phyloP scores from a whole-genome alignment of 768 basidiomycete species.

The Strobilomyces echinocephalus region DNA sequence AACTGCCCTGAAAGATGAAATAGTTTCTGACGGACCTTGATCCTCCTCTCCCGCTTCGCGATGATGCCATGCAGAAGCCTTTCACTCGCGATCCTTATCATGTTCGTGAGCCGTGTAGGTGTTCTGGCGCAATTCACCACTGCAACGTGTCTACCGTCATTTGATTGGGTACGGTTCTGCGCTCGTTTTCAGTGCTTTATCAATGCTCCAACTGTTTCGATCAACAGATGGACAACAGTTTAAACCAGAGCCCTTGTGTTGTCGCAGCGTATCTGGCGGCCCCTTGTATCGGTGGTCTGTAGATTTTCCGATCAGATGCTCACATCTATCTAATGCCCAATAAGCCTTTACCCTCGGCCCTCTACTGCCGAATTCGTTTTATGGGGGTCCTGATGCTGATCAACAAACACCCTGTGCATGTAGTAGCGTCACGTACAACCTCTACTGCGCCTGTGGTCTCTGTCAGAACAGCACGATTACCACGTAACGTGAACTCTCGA shows the following conservation, averaged over 20 bases:
- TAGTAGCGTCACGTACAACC: slow-evolving; percentile 50
- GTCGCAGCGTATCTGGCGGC: too few species aligned
- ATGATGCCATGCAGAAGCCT: slow-evolving; percentile 6
- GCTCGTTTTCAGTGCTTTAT: too few species aligned
- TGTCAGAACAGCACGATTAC: slow-evolving; percentile 46
- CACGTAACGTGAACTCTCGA: slow-evolving; percentile 21
- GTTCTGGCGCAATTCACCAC: slow-evolving; percentile 21
- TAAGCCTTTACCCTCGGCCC: slow-evolving; percentile 36
- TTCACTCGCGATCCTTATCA: slow-evolving; percentile 17
- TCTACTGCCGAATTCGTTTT: slow-evolving; percentile 31
- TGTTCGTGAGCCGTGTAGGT: slow-evolving; percentile 13
- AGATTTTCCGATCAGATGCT: too few species aligned
- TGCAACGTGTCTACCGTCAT: slow-evolving; percentile 19
- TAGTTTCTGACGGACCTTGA: too few species aligned
- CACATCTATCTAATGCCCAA: slow-evolving; percentile 1
- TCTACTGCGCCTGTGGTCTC: slow-evolving; percentile 52
- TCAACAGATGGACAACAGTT: slow-evolving; percentile 32
- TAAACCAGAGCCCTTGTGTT: too few species aligned
- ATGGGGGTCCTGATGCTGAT: slow-evolving; percentile 30
- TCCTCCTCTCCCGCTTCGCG: background rate
- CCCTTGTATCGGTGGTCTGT: too few species aligned
- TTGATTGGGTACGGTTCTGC: slow-evolving; percentile 23
- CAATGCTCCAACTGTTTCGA: background rate
- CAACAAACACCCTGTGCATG: slow-evolving; percentile 42
- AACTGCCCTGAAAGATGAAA: too few species aligned